Conservation (phyloP, 768 basidiomycete species). For the Tulasnella sp. region DNA sequence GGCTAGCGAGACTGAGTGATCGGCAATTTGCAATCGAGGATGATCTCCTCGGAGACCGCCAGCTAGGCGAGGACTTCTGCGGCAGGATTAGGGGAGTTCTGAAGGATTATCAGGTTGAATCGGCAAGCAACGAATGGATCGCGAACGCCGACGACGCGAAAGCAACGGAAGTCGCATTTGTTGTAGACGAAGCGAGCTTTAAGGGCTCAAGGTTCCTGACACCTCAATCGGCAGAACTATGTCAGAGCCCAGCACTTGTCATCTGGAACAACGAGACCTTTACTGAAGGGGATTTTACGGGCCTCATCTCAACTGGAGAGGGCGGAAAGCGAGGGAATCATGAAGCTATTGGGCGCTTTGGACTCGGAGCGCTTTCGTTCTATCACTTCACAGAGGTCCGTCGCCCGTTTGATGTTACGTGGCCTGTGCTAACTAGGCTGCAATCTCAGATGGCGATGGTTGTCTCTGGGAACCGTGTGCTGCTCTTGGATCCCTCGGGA, state of each 20-base stretch:
- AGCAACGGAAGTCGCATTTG: slow-evolving; percentile 35
- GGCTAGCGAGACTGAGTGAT: slow-evolving; percentile 20
- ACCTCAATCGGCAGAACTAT: slow-evolving; percentile 29
- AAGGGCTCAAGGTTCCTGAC: slow-evolving; percentile 25
- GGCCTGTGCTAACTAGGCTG: neutral
- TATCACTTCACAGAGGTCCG: slow-evolving; percentile 45
- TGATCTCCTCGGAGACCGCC: slow-evolving; percentile 27
- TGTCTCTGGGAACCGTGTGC: slow-evolving; percentile 26
- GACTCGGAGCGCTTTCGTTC: slow-evolving; percentile 42
- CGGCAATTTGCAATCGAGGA: slow-evolving; percentile 13
- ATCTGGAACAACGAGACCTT: slow-evolving; percentile 39
- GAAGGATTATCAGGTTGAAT: slow-evolving; percentile 33
- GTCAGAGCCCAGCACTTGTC: slow-evolving; percentile 32
- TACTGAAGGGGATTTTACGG: slow-evolving; percentile 35
- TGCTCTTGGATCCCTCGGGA: slow-evolving; percentile 40
- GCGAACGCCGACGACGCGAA: slow-evolving; percentile 45
- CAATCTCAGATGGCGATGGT: slow-evolving; percentile 26
- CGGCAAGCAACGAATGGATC: slow-evolving; percentile 40
- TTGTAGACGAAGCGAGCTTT: slow-evolving; percentile 29
- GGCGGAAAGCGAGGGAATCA: slow-evolving; percentile 35
- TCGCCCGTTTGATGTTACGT: slow-evolving; percentile 30
- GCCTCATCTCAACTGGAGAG: slow-evolving; percentile 37
- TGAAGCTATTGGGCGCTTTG: slow-evolving; percentile 42
- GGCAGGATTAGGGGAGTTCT: slow-evolving; percentile 37
- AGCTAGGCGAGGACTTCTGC: slow-evolving; percentile 37